Base-by-base conservation (phyloP, 2,329 filamentous ascomycete species). In the Chaetomiaceae sp. region DNA sequence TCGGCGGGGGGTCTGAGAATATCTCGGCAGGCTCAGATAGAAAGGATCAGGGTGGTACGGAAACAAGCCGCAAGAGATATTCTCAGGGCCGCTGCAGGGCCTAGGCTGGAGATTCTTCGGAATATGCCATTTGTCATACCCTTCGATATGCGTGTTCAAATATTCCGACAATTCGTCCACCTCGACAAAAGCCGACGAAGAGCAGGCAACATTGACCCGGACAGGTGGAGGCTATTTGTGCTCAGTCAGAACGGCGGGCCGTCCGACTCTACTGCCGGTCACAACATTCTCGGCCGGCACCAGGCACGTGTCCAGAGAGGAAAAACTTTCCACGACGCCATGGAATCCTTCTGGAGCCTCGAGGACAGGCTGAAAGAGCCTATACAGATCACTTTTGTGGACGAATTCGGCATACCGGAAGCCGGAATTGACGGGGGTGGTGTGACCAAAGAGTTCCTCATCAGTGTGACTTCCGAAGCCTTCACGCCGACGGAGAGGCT, bases 61-160 rank as follows among this genome's bases (percentile, higher is more conserved):
- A 80, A 83, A 58, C 84, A 83, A 64, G 77, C 80, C 6, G 84
- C 84, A 38, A 78, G 85, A 33, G 84, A 85, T 60, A 84, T 88
- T 59, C 81, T 88, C 56, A 72, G 95, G 21, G 88, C 91, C 43
- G 80, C 86, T 13, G 83, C 96, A 56, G 89, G 87, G 0, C 92
- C 94, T 0, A 86, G 92, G 61, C 75, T 96, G 9, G 91, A 96
- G 65, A 88, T 99, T 5, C 71, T 99, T 46, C 86, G 94, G 61
- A 95, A 97, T 64, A 95, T 99, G 85, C 94, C 94, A 0, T 99
- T 97, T 67, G 88, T 92, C 60, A 94, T 99, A 40, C 94, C 92
- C 0, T 99, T 99, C 62, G 83, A 89, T 33, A 94, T 89, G 0
- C 79, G 94, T 42, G 94, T 99, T 4, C 84, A 90, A 66, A 92